Base-by-base conservation (phyloP, 2,329 filamentous ascomycete genomes). In the Colletotrichum truncatum region DNA sequence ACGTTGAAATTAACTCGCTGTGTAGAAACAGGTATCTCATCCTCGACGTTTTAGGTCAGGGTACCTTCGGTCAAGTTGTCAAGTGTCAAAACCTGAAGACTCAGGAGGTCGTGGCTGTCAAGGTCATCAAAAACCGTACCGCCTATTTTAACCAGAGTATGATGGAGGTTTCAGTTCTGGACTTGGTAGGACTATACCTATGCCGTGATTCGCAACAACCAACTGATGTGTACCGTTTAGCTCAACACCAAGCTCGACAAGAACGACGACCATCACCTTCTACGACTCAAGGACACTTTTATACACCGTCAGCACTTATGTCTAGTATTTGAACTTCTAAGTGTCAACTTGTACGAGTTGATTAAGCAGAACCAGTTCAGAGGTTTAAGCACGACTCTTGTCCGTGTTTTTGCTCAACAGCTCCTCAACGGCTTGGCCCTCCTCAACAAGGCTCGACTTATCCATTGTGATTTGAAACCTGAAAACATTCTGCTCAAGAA, bases 321-420 rank as follows among this genome's bases (percentile, higher is more conserved):
- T 76, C 83, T 99, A 67, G 95, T 98, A 25, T 98, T 98, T 75
- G 96, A 99, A 80, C 84, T 99, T 57, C 85, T 99, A 60, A 98
- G 95, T 72, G 96, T 99, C 77, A 99, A 99, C 76, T 80, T 99
- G 68, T 99, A 99, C 80, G 96, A 99, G 80, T 84, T 99, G 68
- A 99, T 99, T 82, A 99, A 99, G 82, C 96, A 99, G 79, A 99
- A 99, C 76, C 96, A 99, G 76, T 99, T 99, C 86, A 91, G 96
- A 71, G 96, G 96, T 59, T 83, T 99, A 69, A 98, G 96, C 81
- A 99, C 96, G 21, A 99, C 96, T 0, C 86, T 99, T 49, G 96
- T 99, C 46, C 91, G 96, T 63, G 96, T 99, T 18, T 99, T 99
- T 79, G 96, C 96, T 11, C 96, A 99, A 77, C 96, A 99, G 80